A percentile compares a stretch with the other conserved stretches of the same genome.
Evolutionary conservation across 306 rosid species (phyloP).

Genomic region (Astragalus membranaceus): DNA sequence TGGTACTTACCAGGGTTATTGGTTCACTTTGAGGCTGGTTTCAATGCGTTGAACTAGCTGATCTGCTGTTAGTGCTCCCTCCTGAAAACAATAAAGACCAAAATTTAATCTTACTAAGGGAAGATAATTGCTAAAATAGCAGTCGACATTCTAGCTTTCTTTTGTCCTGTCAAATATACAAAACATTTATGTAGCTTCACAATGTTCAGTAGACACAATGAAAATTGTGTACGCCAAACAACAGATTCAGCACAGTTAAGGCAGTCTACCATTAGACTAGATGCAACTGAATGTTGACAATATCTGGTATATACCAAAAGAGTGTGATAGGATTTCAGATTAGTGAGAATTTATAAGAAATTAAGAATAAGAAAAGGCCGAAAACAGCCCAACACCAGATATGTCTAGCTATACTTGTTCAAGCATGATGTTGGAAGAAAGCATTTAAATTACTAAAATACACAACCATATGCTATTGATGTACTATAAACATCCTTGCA

Average conservation of each 20-base stretch:
- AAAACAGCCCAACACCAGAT: neutral
- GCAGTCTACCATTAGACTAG: neutral
- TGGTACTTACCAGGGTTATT: constrained; percentile 32
- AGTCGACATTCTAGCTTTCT: neutral
- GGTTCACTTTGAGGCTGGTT: constrained; percentile 54
- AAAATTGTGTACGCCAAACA: neutral
- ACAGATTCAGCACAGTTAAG: constrained; percentile 17
- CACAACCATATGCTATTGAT: neutral
- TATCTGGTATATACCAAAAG: neutral
- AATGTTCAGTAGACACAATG: neutral
- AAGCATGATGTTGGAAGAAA: neutral
- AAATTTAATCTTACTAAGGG: neutral
- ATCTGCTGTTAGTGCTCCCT: constrained; percentile 76
- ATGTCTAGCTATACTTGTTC: neutral
- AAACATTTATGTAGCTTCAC: neutral
- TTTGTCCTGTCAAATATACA: constrained; percentile 1
- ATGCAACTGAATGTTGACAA: neutral
- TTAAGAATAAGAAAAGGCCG: no score
- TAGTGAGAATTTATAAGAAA: no score
- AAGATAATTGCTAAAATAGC: neutral
- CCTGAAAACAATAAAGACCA: constrained; percentile 42
- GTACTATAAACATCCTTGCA: neutral
- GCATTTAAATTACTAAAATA: neutral
- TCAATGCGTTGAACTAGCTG: constrained; percentile 74
- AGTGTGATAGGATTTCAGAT: no score